Evolutionary conservation across 2,329 filamentous ascomycete species (phyloP).

Genomic region (Didymellaceae sp.): DNA sequence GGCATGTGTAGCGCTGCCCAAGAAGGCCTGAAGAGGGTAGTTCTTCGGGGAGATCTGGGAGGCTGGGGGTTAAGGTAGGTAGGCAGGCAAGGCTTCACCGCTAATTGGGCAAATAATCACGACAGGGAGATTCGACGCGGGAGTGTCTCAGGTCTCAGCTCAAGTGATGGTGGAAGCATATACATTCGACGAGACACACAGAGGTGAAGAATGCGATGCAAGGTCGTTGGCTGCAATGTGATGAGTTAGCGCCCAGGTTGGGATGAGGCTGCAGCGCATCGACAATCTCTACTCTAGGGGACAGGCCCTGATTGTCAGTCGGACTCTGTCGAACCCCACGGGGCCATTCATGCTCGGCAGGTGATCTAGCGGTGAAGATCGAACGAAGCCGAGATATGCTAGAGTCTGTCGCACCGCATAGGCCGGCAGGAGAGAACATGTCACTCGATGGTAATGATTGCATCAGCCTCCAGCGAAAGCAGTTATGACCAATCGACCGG

Average conservation of each 20-base stretch:
- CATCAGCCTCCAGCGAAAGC: not conserved
- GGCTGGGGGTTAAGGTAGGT: too few species aligned
- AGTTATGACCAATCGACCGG: not conserved
- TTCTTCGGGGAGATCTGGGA: too few species aligned
- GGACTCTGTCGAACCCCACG: constrained; percentile 16
- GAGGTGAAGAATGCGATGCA: not conserved
- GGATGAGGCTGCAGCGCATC: constrained; percentile 13
- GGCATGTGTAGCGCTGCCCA: constrained; percentile 4
- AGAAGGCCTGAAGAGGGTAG: not conserved
- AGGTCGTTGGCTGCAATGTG: constrained; percentile 4
- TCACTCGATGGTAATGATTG: constrained; percentile 1
- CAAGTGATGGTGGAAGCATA: not conserved
- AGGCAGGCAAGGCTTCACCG: constrained; percentile 22
- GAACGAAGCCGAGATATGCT: constrained; percentile 31
- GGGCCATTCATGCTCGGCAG: constrained; percentile 21
- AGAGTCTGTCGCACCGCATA: constrained; percentile 22
- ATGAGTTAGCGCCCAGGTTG: constrained; percentile 3
- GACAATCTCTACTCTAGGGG: not conserved
- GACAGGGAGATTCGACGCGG: not conserved
- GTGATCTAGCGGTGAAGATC: constrained; percentile 30
- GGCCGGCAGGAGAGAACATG: constrained; percentile 9
- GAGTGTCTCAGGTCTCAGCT: not conserved
- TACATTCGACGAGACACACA: not conserved
- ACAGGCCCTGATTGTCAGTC: constrained; percentile 2
- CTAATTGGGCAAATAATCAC: constrained; percentile 5